These are phyloP conservation scores for Phaeolepiota aurea DNA, from an alignment of 768 basidiomycete species.

Conservation along the genomic window DNA sequence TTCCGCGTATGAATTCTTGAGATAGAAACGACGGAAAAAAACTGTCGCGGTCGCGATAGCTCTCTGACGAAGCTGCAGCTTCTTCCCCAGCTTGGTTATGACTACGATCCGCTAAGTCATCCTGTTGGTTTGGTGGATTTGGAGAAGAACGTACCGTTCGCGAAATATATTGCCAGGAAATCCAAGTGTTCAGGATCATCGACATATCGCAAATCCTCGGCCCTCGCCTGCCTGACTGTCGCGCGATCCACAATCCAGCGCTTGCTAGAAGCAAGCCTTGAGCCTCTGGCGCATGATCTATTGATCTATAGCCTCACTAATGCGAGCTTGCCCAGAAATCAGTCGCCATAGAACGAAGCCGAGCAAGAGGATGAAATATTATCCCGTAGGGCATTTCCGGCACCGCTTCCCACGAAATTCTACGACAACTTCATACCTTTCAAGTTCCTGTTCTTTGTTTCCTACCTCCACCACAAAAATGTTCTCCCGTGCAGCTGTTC, in stretches of 20 bases:
- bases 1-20: slow-evolving; percentile 92
- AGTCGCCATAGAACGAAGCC: slow-evolving; percentile 74
- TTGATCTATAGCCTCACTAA: slow-evolving; percentile 45
- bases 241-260: slow-evolving; percentile 87
- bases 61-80: slow-evolving; percentile 75
- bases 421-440: not conserved
- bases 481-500: slow-evolving; percentile 59
- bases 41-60: slow-evolving; percentile 92
- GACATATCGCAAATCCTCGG: slow-evolving; percentile 72
- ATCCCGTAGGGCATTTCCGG: not conserved
- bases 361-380: no score
- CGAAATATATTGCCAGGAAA: slow-evolving; percentile 83
- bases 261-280: slow-evolving; percentile 44
- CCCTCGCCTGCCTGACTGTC: slow-evolving; percentile 64
- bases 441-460: not conserved
- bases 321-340: slow-evolving; percentile 93
- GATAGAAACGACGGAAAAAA: slow-evolving; percentile 94
- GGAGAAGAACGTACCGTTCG: slow-evolving; percentile 47
- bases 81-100: slow-evolving; percentile 82
- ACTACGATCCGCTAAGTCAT: slow-evolving; percentile 30
- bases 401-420: not conserved
- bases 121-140: not conserved
- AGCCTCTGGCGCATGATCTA: slow-evolving; percentile 7
- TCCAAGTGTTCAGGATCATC: slow-evolving; percentile 71
- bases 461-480: slow-evolving; percentile 29